phyloP scores from a whole-genome alignment of 2,329 filamentous ascomycete species.

The Ustulina deusta region DNA sequence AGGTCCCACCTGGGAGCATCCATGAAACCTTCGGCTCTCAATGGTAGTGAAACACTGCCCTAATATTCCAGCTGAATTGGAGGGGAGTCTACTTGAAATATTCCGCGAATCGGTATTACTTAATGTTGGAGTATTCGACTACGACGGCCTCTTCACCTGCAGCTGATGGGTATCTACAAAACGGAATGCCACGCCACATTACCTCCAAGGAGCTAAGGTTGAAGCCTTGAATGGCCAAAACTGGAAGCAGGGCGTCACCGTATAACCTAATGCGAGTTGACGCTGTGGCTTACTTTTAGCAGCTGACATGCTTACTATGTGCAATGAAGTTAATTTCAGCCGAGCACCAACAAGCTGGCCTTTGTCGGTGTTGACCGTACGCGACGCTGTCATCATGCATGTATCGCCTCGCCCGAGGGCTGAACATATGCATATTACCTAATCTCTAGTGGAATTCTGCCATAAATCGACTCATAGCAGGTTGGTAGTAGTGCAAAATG shows the following conservation, averaged over 20 bases:
- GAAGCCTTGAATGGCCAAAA: neutral
- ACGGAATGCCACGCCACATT: neutral
- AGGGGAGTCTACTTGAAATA: neutral
- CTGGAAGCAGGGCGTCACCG: slow-evolving; percentile 4
- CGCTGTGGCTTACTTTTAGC: neutral
- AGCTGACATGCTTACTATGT: neutral
- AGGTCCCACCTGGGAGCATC: neutral
- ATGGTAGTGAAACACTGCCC: neutral
- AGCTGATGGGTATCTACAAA: neutral
- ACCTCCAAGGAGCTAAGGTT: neutral
- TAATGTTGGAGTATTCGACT: neutral
- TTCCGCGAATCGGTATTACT: neutral
- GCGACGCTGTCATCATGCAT: slow-evolving; percentile 27
- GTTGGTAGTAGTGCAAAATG: neutral
- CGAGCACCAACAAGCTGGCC: neutral
- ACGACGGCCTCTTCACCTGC: neutral
- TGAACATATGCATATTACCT: slow-evolving; percentile 10
- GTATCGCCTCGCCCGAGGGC: slow-evolving; percentile 12
- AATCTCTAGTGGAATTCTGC: neutral
- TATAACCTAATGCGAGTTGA: neutral
- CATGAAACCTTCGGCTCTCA: neutral
- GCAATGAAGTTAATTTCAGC: neutral
- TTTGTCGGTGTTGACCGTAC: neutral
- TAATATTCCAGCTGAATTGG: neutral
- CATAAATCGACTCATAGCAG: neutral